A percentile compares a stretch with the other conserved stretches of the same genome.
Conservation (phyloP, 176 grass and related monocot genomes). For the Avena eriantha region DNA sequence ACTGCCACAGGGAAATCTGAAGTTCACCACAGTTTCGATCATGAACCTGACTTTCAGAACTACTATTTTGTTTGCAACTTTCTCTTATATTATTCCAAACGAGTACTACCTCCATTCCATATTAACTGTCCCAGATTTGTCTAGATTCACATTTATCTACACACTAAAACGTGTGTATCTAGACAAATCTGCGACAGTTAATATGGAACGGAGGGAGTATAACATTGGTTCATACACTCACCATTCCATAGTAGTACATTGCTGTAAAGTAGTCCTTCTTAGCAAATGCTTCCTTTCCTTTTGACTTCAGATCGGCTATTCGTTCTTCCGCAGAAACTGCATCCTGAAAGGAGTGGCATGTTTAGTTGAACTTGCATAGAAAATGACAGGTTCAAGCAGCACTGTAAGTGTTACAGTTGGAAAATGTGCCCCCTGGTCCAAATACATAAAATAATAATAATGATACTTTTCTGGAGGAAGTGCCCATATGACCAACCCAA, state of each 20-base stretch:
- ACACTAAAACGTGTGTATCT: no score
- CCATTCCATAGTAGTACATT: constrained; percentile 37
- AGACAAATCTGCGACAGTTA: no score
- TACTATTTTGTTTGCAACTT: neutral
- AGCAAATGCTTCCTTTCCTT: constrained; percentile 39
- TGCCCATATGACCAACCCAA: neutral
- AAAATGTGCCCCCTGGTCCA: neutral
- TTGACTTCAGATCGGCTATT: constrained; percentile 34
- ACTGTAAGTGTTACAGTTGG: neutral
- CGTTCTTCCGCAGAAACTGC: constrained; percentile 9
- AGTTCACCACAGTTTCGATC: neutral
- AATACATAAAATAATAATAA: neutral
- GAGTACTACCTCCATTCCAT: neutral
- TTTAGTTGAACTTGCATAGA: constrained; percentile 7
- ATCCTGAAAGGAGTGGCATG: constrained; percentile 30
- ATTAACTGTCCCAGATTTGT: no score
- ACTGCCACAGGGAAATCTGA: neutral
- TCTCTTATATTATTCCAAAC: neutral
- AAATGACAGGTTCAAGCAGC: neutral
- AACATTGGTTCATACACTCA: constrained; percentile 11
- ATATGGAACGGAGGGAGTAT: no score
- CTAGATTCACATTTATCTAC: no score
- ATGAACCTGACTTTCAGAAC: neutral
- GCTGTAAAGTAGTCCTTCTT: constrained; percentile 46
- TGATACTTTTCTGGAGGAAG: neutral